These are phyloP conservation scores for Dacryopinax primogenitus DNA, from an alignment of 768 basidiomycete genomes.

Conservation along the genomic window DNA sequence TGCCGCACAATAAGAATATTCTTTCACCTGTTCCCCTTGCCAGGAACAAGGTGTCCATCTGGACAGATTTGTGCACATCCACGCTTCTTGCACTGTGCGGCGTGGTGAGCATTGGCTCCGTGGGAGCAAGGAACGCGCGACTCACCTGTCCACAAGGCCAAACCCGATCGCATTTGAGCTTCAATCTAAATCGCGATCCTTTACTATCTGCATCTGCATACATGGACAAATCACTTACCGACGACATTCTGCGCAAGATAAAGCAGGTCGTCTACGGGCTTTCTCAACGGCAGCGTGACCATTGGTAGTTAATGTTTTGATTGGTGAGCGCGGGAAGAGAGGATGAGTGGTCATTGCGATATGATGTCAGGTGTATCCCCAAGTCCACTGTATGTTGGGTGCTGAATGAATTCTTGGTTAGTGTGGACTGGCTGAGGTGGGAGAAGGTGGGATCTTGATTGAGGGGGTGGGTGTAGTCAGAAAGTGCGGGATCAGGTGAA, in stretches of 20 bases:
- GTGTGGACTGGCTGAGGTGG: not conserved
- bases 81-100: slow-evolving; percentile 45
- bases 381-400: not conserved
- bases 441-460: not conserved
- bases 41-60: slow-evolving; percentile 60
- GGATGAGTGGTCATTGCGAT: not conserved
- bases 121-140: not conserved
- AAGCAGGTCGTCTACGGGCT: not conserved
- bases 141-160: slow-evolving; percentile 3
- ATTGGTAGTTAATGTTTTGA: not conserved
- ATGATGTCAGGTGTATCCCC: not conserved
- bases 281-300: not conserved
- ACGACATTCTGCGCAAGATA: slow-evolving; percentile 32
- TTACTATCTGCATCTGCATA: not conserved
- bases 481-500: not conserved
- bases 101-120: not conserved
- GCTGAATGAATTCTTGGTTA: not conserved
- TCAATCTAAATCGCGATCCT: slow-evolving; percentile 31
- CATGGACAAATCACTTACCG: slow-evolving; percentile 22
- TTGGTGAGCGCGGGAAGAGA: slow-evolving; percentile 1
- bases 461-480: not conserved
- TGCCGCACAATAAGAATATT: not conserved
- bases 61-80: slow-evolving; percentile 68
- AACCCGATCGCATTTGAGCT: slow-evolving; percentile 48
- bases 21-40: slow-evolving; percentile 54